Conservation (phyloP, 371 early-diverging fungal species). For the Blakeslea trispora region DNA sequence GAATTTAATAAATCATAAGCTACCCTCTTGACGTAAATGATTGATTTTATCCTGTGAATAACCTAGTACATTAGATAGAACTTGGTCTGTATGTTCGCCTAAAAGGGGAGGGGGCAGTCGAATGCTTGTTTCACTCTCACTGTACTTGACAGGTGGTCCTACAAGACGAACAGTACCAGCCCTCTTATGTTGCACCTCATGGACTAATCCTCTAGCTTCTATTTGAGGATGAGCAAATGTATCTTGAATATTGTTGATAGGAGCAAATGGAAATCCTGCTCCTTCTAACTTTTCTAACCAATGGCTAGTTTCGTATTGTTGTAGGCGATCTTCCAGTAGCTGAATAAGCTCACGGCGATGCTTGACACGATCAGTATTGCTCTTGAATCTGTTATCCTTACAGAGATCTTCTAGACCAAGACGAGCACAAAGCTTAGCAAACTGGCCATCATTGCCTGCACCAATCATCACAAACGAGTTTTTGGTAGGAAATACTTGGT, state of each 20-base stretch:
- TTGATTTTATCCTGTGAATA: conserved; percentile 55
- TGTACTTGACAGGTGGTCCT: conserved; percentile 82
- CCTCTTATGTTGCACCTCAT: conserved; percentile 78
- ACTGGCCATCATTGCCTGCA: conserved; percentile 88
- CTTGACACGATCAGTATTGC: conserved; percentile 73
- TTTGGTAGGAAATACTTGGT: conserved; percentile 84
- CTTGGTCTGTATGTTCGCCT: conserved; percentile 85
- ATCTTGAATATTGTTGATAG: conserved; percentile 82
- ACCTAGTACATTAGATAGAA: conserved; percentile 62
- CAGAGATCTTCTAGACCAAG: conserved; percentile 56
- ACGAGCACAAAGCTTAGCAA: conserved; percentile 60
- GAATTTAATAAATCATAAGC: conserved; percentile 37
- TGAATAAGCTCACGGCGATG: conserved; percentile 68
- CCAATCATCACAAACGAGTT: conserved; percentile 87
- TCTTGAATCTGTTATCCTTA: conserved; percentile 54
- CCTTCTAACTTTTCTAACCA: conserved; percentile 71
- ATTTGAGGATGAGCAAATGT: conserved; percentile 92
- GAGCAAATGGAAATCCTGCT: conserved; percentile 80
- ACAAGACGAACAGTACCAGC: conserved; percentile 79
- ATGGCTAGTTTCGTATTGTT: conserved; percentile 49
- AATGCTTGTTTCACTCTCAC: conserved; percentile 64
- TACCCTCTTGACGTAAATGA: conserved; percentile 29
- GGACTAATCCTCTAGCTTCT: conserved; percentile 73
- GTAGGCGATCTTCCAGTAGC: conserved; percentile 55
- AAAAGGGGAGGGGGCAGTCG: conserved; percentile 83